Base-by-base conservation (phyloP, 805 yeast genomes). In the Myxozyma melibiosi region DNA sequence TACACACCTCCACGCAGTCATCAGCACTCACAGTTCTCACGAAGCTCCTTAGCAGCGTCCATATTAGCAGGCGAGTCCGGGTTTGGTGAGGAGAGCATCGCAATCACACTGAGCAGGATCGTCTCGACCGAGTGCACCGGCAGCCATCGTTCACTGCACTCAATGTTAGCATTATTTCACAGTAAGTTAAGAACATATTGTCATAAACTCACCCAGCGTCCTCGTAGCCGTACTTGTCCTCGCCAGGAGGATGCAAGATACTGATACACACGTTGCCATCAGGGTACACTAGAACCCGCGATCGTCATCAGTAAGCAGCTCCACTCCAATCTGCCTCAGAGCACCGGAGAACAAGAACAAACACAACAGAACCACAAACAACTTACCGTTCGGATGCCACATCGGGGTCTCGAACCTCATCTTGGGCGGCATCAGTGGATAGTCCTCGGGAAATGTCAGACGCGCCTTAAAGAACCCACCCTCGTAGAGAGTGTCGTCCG, bases 31-130 rank as follows among this genome's bases (percentile, higher is more conserved):
- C 81, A 80, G 67, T 86, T 88, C 68, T 85, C 87, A 6, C 83
- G 80, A 65, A 83, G 88, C 0, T 91, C 88, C 71, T 85, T 84
- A 88, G 92, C 90, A 1, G 96, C 96, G 2, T 94, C 92, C 67
- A 88, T 94, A 71, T 89, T 96, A 0, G 96, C 96, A 3, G 96
- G 96, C 0, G 96, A 88, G 60, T 85, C 86, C n/a, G 94, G 92
- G 69, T 89, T 89, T 27, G 96, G 96, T 13, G 84, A 94, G 25
- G 94, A 90, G 59, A 89, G 74, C 95, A 89, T 88, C 58, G 92
- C 85, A 74, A 88, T 80, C 31, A 89, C 95, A 71, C 92, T 86
- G 57, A 89, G 72, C 60, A 89, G 73, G 53, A 89, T 89, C 74
- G 89, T 89, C 72, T 89, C 96, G 14, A 89, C 85, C 67, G 92